A percentile compares a stretch with the other conserved stretches of the same genome.
Evolutionary conservation across 192 early-diverging fungal species (phyloP).

Genomic region (Podila horticola): DNA sequence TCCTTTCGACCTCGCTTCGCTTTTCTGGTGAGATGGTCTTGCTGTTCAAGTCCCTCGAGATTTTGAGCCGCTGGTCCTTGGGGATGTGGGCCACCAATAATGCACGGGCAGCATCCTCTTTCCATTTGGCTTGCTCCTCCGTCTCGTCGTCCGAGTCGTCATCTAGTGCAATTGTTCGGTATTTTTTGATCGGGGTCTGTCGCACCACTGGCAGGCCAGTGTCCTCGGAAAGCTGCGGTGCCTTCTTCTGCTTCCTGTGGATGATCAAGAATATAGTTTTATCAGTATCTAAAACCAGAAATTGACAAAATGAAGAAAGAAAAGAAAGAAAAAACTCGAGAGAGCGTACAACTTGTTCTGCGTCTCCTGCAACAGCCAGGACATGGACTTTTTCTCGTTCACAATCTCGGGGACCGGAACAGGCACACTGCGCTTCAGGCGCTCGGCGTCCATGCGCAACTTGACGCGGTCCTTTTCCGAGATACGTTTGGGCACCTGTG

Average conservation of each 20-base stretch:
- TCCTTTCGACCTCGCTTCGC: constrained; percentile 2
- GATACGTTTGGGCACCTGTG: background rate
- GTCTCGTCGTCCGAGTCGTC: constrained; percentile 4
- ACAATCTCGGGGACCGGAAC: background rate
- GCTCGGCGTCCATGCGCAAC: background rate
- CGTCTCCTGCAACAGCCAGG: background rate
- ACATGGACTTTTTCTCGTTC: background rate
- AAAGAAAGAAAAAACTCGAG: background rate
- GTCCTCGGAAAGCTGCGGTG: background rate
- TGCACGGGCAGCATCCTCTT: constrained; percentile 8
- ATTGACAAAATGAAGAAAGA: background rate
- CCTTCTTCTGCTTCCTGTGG: background rate
- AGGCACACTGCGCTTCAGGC: constrained; percentile 1
- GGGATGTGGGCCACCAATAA: constrained; percentile 9
- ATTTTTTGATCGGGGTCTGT: background rate
- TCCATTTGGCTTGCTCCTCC: constrained; percentile 15
- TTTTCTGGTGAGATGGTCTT: background rate
- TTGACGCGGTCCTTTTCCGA: constrained; percentile 2
- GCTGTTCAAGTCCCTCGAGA: background rate
- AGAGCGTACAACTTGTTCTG: background rate
- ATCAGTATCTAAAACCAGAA: too few relatives aligned
- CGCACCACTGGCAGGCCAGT: background rate
- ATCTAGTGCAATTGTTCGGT: background rate
- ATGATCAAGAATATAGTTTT: too few relatives aligned
- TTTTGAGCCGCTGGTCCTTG: background rate